Evolutionary conservation across 495 filamentous ascomycete species (phyloP).

Genomic region (Hypomontagnella submonticulosa): DNA sequence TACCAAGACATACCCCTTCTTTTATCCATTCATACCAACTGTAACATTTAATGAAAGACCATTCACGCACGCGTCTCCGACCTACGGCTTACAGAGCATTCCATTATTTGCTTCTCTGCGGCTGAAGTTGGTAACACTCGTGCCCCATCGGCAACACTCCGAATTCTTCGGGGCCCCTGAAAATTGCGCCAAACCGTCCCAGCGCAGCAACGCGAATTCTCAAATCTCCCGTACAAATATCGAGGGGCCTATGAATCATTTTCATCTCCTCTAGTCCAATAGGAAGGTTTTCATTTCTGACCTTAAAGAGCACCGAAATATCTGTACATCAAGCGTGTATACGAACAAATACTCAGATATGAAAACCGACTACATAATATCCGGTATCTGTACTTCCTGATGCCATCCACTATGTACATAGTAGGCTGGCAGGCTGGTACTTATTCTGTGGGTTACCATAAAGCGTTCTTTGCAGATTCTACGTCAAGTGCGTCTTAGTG

Average conservation of each 20-base stretch:
- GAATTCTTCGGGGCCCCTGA: constrained; percentile 24
- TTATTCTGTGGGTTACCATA: constrained; percentile 17
- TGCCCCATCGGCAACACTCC: constrained; percentile 23
- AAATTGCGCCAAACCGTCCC: constrained; percentile 20
- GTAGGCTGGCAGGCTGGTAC: constrained; percentile 5
- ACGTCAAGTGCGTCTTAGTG: constrained; percentile 12
- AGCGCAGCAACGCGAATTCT: constrained; percentile 18
- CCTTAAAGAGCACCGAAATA: background rate
- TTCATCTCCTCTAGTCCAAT: constrained; percentile 3
- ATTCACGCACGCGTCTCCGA: constrained; percentile 10
- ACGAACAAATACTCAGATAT: too few relatives aligned
- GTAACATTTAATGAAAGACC: constrained; percentile 2
- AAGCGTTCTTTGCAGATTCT: constrained; percentile 9
- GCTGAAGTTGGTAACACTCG: constrained; percentile 29
- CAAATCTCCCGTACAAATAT: constrained; percentile 4
- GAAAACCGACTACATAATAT: background rate
- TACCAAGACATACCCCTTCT: constrained; percentile 32
- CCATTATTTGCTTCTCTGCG: constrained; percentile 34
- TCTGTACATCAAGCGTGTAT: background rate
- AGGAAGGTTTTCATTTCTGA: too few relatives aligned
- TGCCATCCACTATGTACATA: constrained; percentile 18
- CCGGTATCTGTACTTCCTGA: constrained; percentile 11
- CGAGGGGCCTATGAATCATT: constrained; percentile 7
- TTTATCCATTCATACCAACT: constrained; percentile 25
- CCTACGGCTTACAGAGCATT: constrained; percentile 29